Base-by-base conservation (phyloP, 176 grass and related monocot species). In the Aegilops umbellulata region DNA sequence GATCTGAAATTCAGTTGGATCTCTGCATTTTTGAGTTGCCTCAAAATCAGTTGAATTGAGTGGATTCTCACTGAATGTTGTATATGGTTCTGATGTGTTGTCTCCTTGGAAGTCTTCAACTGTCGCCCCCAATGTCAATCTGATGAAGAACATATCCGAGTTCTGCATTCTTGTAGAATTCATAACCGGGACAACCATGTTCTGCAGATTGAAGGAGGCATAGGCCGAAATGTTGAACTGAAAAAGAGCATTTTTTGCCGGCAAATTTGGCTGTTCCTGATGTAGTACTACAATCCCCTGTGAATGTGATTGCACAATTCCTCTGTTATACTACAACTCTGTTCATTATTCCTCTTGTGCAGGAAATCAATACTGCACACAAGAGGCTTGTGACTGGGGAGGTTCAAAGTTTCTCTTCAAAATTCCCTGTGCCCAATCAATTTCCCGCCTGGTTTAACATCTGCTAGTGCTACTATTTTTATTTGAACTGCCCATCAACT, bases 311-410 rank as follows among this genome's bases (percentile, higher is more conserved):
- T 1, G 10, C 46, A 9, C 65, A 89, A 69, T 58, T 17, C 42
- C 8, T 61, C n/a, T 26, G 55, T 38, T 83, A 22, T 26, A 55
- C 35, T 36, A 36, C 38, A 39, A 39, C 4, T 9, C 4, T 64
- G 30, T 62, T 86, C 47, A 51, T 51, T 53, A 65, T 70, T 81
- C 10, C 41, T 31, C 31, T 23, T 58, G 2, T 27, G 1, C n/a
- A 11, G 51, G 62, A 49, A 81, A 75, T 80, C 24, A 85, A 80
- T 85, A 58, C 76, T 67, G 6, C 41, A 3, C 82, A 60, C 76
- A 89, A 16, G 82, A 27, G 60, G 4, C 68, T 6, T 89, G 82
- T 85, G 87, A 80, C 76, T 8, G 2, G 24, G 23, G 15, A 42
- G 10, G 10, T 74, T 66, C 4, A 11, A 74, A 34, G 20, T 68